Percentiles rank a stretch among this genome's conserved stretches.
Conservation (phyloP, 1,139 yeast species). For the Lodderomyces beijingensis region DNA sequence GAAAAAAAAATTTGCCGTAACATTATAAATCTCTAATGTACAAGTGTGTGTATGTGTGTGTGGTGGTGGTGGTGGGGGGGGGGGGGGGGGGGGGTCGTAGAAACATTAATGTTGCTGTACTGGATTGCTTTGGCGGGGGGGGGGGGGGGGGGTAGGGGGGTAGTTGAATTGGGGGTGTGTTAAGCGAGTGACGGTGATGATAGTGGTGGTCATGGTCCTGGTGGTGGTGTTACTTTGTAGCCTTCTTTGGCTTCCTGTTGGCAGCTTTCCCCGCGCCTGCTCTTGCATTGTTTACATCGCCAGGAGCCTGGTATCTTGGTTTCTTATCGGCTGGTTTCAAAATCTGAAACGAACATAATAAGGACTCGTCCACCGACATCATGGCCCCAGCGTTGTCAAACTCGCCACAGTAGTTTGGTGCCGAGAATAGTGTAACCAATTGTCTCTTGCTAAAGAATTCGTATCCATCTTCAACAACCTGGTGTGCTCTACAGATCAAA, state of each 20-base stretch:
- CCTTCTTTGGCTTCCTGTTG: constrained; percentile 69
- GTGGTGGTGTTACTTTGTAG: too few relatives aligned
- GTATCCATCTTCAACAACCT: constrained; percentile 98
- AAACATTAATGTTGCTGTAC: constrained; percentile 1
- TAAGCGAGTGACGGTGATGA: too few relatives aligned
- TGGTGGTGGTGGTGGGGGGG: background rate
- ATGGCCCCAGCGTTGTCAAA: constrained; percentile 98
- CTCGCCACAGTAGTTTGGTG: constrained; percentile 98
- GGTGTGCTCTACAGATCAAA: constrained; percentile 95
- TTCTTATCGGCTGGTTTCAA: constrained; percentile 94
- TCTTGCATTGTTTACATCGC: constrained; percentile 33
- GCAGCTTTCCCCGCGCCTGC: constrained; percentile 47
- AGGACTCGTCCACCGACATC: constrained; percentile 97
- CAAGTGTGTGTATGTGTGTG: too few relatives aligned
- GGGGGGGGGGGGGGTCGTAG: constrained; percentile 1
- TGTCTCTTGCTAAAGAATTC: constrained; percentile 95
- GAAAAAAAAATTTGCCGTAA: too few relatives aligned
- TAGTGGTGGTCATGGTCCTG: too few relatives aligned
- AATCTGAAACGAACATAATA: constrained; percentile 95
- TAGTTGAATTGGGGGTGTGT: too few relatives aligned
- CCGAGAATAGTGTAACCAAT: constrained; percentile 89
- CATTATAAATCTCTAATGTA: too few relatives aligned
- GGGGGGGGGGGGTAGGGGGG: too few relatives aligned
- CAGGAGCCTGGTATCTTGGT: constrained; percentile 53
- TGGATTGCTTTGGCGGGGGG: constrained; percentile 1